Evolutionary conservation across 192 early-diverging fungal species (phyloP).

Genomic region (Rhizophagus sp.): DNA sequence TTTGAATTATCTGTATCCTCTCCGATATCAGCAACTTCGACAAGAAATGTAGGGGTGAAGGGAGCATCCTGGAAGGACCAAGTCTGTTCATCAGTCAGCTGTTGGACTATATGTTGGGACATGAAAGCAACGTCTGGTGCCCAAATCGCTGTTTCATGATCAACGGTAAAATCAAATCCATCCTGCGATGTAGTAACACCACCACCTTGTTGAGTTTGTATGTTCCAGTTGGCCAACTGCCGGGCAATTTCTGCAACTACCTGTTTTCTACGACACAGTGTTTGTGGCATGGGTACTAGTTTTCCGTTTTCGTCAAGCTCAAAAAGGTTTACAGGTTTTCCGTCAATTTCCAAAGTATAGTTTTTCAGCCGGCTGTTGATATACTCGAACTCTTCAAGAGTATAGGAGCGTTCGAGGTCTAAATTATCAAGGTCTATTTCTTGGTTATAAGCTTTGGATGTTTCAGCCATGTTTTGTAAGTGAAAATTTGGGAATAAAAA

Average conservation of each 20-base stretch:
- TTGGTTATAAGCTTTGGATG: not conserved
- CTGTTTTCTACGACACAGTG: slow-evolving; percentile 1
- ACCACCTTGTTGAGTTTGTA: slow-evolving; percentile 21
- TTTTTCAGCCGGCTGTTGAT: slow-evolving; percentile 26
- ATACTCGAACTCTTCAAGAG: slow-evolving; percentile 27
- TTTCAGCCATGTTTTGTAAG: no score
- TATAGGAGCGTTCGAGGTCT: slow-evolving; percentile 28
- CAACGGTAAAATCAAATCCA: slow-evolving; percentile 28
- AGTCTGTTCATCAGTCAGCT: no score
- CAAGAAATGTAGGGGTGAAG: slow-evolving; percentile 28
- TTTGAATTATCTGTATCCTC: slow-evolving; percentile 10
- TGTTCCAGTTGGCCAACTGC: slow-evolving; percentile 30
- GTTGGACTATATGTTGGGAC: no score
- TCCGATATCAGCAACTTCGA: slow-evolving; percentile 24
- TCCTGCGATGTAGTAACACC: slow-evolving; percentile 29
- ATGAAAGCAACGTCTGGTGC: not conserved
- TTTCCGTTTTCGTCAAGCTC: slow-evolving; percentile 27
- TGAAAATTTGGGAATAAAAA: no score
- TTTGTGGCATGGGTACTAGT: slow-evolving; percentile 26
- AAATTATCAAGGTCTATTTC: slow-evolving; percentile 21
- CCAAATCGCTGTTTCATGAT: slow-evolving; percentile 21
- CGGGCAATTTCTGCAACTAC: slow-evolving; percentile 26
- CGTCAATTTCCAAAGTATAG: slow-evolving; percentile 17
- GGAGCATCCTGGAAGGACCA: slow-evolving; percentile 24
- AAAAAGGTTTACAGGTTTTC: slow-evolving; percentile 26